phyloP scores from a whole-genome alignment of 768 basidiomycete species.

The Pulveroboletus sp. region DNA sequence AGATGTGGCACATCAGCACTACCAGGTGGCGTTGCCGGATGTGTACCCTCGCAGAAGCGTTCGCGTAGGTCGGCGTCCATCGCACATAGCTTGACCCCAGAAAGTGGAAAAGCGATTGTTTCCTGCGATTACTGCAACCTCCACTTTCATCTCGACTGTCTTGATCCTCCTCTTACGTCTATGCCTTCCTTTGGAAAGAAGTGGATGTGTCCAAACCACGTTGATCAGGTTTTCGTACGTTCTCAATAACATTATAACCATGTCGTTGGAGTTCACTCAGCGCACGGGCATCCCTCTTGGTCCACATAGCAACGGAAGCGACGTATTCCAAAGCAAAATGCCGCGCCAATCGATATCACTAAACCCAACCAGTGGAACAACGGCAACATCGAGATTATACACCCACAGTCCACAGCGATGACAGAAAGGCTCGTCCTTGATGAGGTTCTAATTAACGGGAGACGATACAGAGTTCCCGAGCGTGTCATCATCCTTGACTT shows the following conservation, averaged over 20 bases:
- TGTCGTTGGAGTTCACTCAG: not conserved
- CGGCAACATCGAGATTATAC: conserved; percentile 85
- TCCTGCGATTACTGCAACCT: conserved; percentile 94
- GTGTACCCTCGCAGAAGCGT: conserved; percentile 51
- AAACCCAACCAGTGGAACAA: conserved; percentile 77
- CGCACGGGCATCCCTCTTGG: conserved; percentile 2
- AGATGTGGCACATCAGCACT: conserved; percentile 81
- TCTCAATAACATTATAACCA: not conserved
- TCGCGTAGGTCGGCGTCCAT: conserved; percentile 44
- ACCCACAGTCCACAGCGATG: conserved; percentile 50
- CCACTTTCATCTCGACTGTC: conserved; percentile 96
- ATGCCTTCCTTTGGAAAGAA: conserved; percentile 88
- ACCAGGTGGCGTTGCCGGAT: conserved; percentile 47
- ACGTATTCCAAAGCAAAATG: conserved; percentile 70
- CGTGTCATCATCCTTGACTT: conserved; percentile 90
- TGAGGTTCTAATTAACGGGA: conserved; percentile 82
- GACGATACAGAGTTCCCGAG: conserved; percentile 91
- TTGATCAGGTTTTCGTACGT: conserved; percentile 79
- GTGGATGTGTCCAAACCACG: conserved; percentile 99
- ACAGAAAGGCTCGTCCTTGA: conserved; percentile 57
- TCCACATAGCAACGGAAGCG: conserved; percentile 64
- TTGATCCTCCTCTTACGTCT: conserved; percentile 81
- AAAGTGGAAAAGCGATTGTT: conserved; percentile 70
- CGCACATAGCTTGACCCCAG: conserved; percentile 38
- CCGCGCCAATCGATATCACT: conserved; percentile 67